phyloP scores from a whole-genome alignment of 768 basidiomycete genomes.

The Tulasnella sp. region DNA sequence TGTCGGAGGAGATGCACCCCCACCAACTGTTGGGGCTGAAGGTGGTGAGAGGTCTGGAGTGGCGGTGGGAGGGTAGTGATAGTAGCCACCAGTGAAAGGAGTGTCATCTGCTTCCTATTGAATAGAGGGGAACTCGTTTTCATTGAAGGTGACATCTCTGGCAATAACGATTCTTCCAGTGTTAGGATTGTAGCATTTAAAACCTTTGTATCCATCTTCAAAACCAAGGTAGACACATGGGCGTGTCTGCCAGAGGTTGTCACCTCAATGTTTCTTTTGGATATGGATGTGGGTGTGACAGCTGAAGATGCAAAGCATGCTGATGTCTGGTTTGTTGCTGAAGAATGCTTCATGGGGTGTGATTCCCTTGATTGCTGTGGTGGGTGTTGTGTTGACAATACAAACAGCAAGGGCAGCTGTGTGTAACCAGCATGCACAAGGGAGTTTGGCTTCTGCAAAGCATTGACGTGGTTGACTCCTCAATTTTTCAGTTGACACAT shows the following conservation, averaged over 20 bases:
- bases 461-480: not conserved
- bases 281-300: not conserved
- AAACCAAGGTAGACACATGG: slow-evolving; percentile 33
- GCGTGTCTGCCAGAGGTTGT: slow-evolving; percentile 15
- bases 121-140: not conserved
- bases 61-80: not conserved
- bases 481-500: not conserved
- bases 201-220: slow-evolving; percentile 27
- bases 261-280: not conserved
- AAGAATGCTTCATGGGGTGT: not conserved
- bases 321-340: not conserved
- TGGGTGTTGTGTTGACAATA: not conserved
- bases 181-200: slow-evolving; percentile 25
- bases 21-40: too few relatives aligned
- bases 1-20: not conserved
- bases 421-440: slow-evolving; percentile 2
- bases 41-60: not conserved
- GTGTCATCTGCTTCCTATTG: not conserved
- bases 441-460: not conserved
- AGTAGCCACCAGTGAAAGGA: not conserved
- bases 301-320: not conserved
- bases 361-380: not conserved
- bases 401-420: not conserved
- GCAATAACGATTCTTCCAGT: slow-evolving; percentile 5
- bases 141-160: not conserved